Conservation (phyloP, 2,329 filamentous ascomycete genomes). For the Aurifilum marmelostoma region DNA sequence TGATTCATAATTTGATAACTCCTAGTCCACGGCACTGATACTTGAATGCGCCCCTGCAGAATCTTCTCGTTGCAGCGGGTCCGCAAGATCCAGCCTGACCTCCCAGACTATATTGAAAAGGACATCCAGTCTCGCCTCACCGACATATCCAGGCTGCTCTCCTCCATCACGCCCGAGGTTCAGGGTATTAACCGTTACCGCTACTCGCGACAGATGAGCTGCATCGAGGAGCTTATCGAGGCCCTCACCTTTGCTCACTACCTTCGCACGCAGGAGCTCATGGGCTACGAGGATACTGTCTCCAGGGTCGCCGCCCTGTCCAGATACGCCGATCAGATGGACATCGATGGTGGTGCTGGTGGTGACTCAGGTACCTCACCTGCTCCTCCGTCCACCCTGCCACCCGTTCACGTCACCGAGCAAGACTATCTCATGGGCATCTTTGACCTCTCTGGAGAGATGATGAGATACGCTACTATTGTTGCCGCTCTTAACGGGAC, state of each 20-base stretch:
- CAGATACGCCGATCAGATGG: conserved; percentile 36
- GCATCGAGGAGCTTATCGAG: conserved; percentile 93
- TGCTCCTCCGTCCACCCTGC: conserved; percentile 29
- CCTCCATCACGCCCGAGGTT: conserved; percentile 71
- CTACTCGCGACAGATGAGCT: conserved; percentile 79
- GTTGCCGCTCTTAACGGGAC: conserved; percentile 75
- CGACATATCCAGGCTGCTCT: conserved; percentile 72
- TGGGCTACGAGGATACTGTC: conserved; percentile 66
- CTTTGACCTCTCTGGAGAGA: conserved; percentile 91
- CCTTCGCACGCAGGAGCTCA: conserved; percentile 73
- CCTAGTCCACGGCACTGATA: conserved; percentile 10
- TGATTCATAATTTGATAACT: too few species aligned
- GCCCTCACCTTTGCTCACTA: conserved; percentile 89
- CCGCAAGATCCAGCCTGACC: conserved; percentile 61
- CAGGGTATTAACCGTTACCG: conserved; percentile 79
- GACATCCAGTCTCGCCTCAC: conserved; percentile 71
- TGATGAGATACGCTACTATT: conserved; percentile 96
- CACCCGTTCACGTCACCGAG: conserved; percentile 65
- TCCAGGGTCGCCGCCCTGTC: conserved; percentile 46
- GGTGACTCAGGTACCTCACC: conserved; percentile 5
- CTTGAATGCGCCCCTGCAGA: conserved; percentile 46
- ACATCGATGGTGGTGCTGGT: conserved; percentile 40
- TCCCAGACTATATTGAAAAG: conserved; percentile 71
- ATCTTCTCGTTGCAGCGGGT: conserved; percentile 85
- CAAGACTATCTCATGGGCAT: conserved; percentile 90